Evolutionary conservation across 371 early-diverging fungal genomes (phyloP).

Genomic region (Syncephalastrum contaminatum): DNA sequence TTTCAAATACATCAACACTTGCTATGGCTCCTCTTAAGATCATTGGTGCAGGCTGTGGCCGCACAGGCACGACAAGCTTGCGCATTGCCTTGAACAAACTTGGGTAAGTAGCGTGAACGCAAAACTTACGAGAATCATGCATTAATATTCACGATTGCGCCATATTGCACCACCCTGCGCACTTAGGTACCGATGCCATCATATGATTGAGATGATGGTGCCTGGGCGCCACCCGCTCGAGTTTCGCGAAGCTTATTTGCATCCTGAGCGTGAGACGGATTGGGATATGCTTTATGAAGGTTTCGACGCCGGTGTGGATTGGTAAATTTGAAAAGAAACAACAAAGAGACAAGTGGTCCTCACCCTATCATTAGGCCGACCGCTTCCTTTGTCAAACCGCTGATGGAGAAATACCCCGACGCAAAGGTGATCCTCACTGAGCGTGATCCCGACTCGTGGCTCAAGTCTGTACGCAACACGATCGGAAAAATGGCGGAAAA

Average conservation of each 20-base stretch:
- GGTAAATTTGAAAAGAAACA: slow-evolving; percentile 12
- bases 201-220: neutral
- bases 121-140: neutral
- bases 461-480: slow-evolving; percentile 28
- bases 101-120: slow-evolving; percentile 14
- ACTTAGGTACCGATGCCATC: slow-evolving; percentile 4
- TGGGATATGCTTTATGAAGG: slow-evolving; percentile 29
- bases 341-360: too few relatives aligned
- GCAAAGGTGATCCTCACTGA: slow-evolving; percentile 40
- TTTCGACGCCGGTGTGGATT: slow-evolving; percentile 33
- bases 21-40: slow-evolving; percentile 23
- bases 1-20: neutral
- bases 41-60: slow-evolving; percentile 32
- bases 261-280: slow-evolving; percentile 21
- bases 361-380: slow-evolving; percentile 15
- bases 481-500: slow-evolving; percentile 7
- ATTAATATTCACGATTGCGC: neutral
- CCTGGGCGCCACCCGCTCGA: slow-evolving; percentile 19
- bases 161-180: neutral
- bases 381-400: neutral
- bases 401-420: slow-evolving; percentile 30
- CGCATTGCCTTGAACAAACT: slow-evolving; percentile 28
- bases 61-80: slow-evolving; percentile 33
- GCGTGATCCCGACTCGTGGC: slow-evolving; percentile 35
- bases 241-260: slow-evolving; percentile 19